Percentiles rank a stretch among this genome's conserved stretches.
Conservation (phyloP, 2,329 filamentous ascomycete species). For the Aphanoascus verrucosus region DNA sequence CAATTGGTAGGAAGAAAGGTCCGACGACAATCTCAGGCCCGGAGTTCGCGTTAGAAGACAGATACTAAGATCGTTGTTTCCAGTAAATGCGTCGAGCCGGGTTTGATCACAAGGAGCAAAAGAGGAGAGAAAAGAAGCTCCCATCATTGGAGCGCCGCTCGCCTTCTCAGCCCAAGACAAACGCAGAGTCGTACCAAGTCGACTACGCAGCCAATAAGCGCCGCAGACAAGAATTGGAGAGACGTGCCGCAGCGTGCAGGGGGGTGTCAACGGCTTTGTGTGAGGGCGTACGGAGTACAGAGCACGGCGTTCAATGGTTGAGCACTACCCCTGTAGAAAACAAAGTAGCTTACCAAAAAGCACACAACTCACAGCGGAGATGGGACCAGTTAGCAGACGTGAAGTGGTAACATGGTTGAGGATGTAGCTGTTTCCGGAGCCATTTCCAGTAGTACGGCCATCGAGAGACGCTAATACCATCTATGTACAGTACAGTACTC, state of each 20-base stretch:
- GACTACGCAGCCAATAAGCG: slow-evolving; percentile 1
- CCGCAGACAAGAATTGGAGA: neutral
- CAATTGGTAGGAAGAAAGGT: neutral
- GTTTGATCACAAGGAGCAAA: too few relatives aligned
- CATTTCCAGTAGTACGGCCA: too few relatives aligned
- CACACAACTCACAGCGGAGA: too few relatives aligned
- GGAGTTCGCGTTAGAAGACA: neutral
- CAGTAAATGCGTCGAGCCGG: too few relatives aligned
- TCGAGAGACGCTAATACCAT: neutral
- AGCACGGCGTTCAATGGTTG: neutral
- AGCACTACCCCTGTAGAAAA: too few relatives aligned
- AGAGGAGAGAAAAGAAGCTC: neutral
- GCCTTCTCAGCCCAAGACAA: slow-evolving; percentile 1
- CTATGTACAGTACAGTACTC: neutral
- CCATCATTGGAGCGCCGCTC: neutral
- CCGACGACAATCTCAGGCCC: neutral
- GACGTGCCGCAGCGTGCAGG: neutral
- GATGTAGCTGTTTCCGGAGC: too few relatives aligned
- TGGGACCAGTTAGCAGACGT: too few relatives aligned
- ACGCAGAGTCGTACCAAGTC: neutral
- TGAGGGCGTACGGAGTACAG: neutral
- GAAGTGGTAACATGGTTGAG: too few relatives aligned
- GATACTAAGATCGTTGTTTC: too few relatives aligned
- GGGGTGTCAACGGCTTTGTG: slow-evolving; percentile 3
- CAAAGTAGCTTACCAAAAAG: too few relatives aligned